Evolutionary conservation across 331 rosid genomes (phyloP), one percentile per base, ranked within the genome.

Genomic region (Quercus lobata): DNA sequence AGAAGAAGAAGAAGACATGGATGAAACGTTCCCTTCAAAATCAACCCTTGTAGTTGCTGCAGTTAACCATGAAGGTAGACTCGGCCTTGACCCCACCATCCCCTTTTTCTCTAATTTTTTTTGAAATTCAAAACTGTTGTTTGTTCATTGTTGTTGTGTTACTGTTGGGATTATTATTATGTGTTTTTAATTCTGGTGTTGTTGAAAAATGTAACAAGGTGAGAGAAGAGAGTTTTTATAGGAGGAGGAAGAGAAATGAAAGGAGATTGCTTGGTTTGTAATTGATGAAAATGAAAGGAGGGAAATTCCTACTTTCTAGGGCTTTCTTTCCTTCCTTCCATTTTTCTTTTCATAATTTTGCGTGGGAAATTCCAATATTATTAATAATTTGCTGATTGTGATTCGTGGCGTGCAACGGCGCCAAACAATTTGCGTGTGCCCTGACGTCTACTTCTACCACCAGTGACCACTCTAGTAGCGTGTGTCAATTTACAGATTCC

Each of bases 401-500:
- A 83, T 80, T 85, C 85, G 89, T 91, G 89, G 89, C 90, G 88
- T 80, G 71, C 72, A 81, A 19, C 53, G 12, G 63, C 82, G 87
- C 86, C 90, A 82, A 78, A 69, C 78, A 70, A 22, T 37, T 21
- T 24, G 60, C 80, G 73, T 5, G 17, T 19, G 21, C 14, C 2
- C 62, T 76, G 30, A 3, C 63, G 27, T 57, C 6, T 9, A 57
- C 63, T 35, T 7, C 44, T 35, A 1, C 10, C 44, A 0, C 37
- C 37, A 34, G 1, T 34, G 29, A 27, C 17, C 4, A 0, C 0
- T 49, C 0, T 12, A 1, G 44, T 1, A 12, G 5, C 4, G 54
- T 3, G 54, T 10, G 5, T 49, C 54, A 49, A 49, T 49, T 49
- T 49, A 8, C 46, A 8, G 3, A 41, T 41, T 41, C 46, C 2